Percentiles rank a stretch among this genome's conserved stretches.
phyloP scores from a whole-genome alignment of 2,329 filamentous ascomycete species.

The Mariannaea elegans region DNA sequence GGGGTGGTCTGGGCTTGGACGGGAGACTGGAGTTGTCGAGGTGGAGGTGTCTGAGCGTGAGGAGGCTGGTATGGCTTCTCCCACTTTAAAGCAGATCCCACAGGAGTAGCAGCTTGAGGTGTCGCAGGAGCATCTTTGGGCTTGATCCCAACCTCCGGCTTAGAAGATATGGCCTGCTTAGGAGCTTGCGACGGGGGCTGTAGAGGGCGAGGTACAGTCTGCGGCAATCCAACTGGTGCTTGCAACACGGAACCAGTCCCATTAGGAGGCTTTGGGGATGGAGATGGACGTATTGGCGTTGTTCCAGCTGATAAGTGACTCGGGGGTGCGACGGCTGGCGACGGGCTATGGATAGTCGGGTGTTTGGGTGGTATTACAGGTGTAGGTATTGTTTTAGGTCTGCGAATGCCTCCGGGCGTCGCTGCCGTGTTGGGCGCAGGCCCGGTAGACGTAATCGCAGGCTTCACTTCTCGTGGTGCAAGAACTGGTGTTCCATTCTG shows the following conservation, averaged over 20 bases:
- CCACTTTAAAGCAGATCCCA: conserved; percentile 48
- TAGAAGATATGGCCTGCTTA: conserved; percentile 45
- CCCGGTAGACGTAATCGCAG: conserved; percentile 36
- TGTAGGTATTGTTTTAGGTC: conserved; percentile 43
- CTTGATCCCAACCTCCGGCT: conserved; percentile 45
- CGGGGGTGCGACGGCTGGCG: conserved; percentile 41
- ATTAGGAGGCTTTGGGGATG: conserved; percentile 43
- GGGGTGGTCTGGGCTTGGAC: no score
- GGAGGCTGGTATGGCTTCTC: conserved; percentile 53
- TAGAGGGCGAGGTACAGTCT: conserved; percentile 42
- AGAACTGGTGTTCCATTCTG: conserved; percentile 45
- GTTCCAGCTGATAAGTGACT: conserved; percentile 41
- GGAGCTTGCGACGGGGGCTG: conserved; percentile 44
- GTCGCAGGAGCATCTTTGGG: conserved; percentile 39
- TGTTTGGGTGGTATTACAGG: conserved; percentile 49
- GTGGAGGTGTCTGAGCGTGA: conserved; percentile 35
- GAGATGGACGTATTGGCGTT: conserved; percentile 40
- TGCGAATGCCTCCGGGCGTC: conserved; percentile 37
- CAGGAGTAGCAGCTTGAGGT: conserved; percentile 34
- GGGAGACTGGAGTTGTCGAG: conserved; percentile 37
- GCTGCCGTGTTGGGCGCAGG: conserved; percentile 27
- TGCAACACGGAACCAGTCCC: conserved; percentile 48
- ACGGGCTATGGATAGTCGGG: conserved; percentile 30
- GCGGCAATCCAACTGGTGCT: conserved; percentile 45
- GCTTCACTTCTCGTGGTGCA: conserved; percentile 45